Base-by-base conservation (phyloP, 345 rosid genomes). In the Aquilaria malaccensis region DNA sequence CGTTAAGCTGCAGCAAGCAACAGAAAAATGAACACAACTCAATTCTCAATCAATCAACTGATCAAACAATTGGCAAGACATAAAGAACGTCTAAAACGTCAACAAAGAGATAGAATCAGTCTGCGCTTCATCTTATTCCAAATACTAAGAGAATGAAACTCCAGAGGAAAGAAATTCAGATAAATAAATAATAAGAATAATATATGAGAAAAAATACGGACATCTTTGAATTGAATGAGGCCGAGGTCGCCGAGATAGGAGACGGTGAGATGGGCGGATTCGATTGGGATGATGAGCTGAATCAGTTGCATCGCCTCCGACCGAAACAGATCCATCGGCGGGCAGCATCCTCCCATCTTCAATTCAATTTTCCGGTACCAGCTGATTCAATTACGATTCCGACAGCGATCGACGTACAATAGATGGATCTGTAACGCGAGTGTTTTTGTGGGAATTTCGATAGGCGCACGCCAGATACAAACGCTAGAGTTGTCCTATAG, bases 291-390 rank as follows among this genome's bases (percentile, higher is more conserved):
- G 72, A 87, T 87, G 80, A 90, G 77, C 68, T 87, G 99, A 30
- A 88, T 89, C 77, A 94, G 81, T 46, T 94, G 99, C 99, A 90
- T 90, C 71, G 90, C 57, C 80, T 94, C 99, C 13, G 97, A 94
- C 60, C 95, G 77, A 68, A 94, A 68, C 64, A 94, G 92, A 84
- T 89, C 99, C 94, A 94, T 90, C 83, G 88, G 81, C 70, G 95
- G 96, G 62, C 83, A 81, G 73, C 96, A 89, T 50, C 94, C 89
- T 70, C 85, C 89, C 69, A 70, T 79, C 89, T 66, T 58, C 91
- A 83, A 90, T 89, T 61, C 62, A 45, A 29, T 55, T 65, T 46
- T 48, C 59, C 29, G 31, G 54, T 47, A 50, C 63, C 43, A 69
- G 64, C 49, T 14, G 67, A 63, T 55, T 64, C 29, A 33, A 50